Evolutionary conservation across 1,139 yeast species (phyloP).

Genomic region (Hansenula lynferdii): DNA sequence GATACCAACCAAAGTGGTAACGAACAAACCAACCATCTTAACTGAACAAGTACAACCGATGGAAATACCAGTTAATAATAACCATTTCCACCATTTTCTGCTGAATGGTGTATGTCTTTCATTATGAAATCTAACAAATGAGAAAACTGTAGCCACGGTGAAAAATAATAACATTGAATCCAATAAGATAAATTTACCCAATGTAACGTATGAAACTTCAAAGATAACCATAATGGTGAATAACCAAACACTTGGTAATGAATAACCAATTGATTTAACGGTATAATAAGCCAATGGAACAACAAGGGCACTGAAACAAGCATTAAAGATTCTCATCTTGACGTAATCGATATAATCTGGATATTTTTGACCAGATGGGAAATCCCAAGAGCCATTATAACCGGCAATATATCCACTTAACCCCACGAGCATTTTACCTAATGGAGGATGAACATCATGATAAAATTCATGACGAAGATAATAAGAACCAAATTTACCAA

Average conservation of each 20-base stretch:
- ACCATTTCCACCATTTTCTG: conserved; percentile 94
- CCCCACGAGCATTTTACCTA: conserved; percentile 96
- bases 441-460: conserved; percentile 98
- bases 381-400: conserved; percentile 93
- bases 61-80: conserved; percentile 65
- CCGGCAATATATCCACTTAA: conserved; percentile 92
- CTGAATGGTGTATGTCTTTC: conserved; percentile 61
- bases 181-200: conserved; percentile 86
- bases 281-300: conserved; percentile 95
- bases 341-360: conserved; percentile 87
- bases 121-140: conserved; percentile 76
- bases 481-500: conserved; percentile 93
- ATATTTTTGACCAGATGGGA: conserved; percentile 80
- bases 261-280: conserved; percentile 78
- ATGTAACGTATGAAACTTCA: conserved; percentile 82
- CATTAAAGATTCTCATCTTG: conserved; percentile 92
- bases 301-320: conserved; percentile 82
- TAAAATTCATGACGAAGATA: conserved; percentile 90
- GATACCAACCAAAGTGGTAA: conserved; percentile 70
- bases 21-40: conserved; percentile 80
- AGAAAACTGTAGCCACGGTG: conserved; percentile 78
- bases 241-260: conserved; percentile 82
- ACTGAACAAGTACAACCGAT: conserved; percentile 81
- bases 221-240: conserved; percentile 81
- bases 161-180: conserved; percentile 96